Evolutionary conservation across 441 rosid genomes (phyloP), one percentile per base, ranked within the genome.

Genomic region (Theobroma grandiflorum): DNA sequence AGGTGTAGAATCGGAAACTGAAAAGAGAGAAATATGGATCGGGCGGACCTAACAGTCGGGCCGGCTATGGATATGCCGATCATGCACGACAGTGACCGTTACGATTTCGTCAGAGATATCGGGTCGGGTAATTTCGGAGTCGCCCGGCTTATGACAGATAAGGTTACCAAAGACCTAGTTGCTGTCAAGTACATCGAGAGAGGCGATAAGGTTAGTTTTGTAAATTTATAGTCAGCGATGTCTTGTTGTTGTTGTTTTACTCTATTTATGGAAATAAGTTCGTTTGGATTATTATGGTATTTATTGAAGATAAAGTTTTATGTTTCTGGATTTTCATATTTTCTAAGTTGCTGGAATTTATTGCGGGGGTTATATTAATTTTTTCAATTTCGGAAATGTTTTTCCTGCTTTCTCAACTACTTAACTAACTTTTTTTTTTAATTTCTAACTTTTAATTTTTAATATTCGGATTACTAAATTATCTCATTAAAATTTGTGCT

Each of bases 111-210:
- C 9, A 85, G 80, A 38, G 91, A 90, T 84, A 91, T 91, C 82
- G 95, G 93, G 35, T 85, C 91, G 8, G 95, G 93, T 55, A 91
- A 91, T 81, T 90, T 91, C 50, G 93, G 93, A 0, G 85, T 91
- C 1, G 93, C 93, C 33, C 80, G 95, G 43, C 88, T 91, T 26
- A 91, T 91, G 95, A 87, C 85, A 63, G 93, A 91, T 69, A 87
- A 87, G 79, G 76, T 87, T 33, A 88, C 91, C 15, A 85, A 81
- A 73, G 95, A 90, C 82, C 92, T 90, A 20, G 93, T 90, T 73
- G 95, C 95, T 82, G 92, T 91, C 43, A 91, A 91, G 86, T 91
- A 90, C 77, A 90, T 91, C 84, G 95, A 91, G 82, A 79, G 95
- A 75, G 95, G 95, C 78, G 91, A 90, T 43, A 91, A 88, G 92